These are phyloP conservation scores for Wickerhamiella parazyma DNA, from an alignment of 805 yeast species.

Conservation along the genomic window DNA sequence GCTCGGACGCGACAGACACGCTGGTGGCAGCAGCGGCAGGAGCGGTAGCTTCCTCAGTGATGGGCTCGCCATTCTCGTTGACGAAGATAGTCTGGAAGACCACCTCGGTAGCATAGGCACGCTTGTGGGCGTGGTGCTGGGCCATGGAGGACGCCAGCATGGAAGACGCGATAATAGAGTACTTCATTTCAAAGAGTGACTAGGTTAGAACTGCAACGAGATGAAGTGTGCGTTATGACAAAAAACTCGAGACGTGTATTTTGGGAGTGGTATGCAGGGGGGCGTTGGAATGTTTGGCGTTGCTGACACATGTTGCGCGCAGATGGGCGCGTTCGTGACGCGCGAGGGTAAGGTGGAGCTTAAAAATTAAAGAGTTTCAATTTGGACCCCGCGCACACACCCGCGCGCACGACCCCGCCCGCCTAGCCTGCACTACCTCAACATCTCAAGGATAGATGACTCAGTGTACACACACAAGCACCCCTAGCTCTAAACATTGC, in stretches of 20 bases:
- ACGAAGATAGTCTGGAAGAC: slow-evolving; percentile 35
- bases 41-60: slow-evolving; percentile 27
- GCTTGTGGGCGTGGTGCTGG: slow-evolving; percentile 40
- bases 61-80: slow-evolving; percentile 28
- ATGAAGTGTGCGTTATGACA: neutral
- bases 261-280: neutral
- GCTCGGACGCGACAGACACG: slow-evolving; percentile 15
- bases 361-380: neutral
- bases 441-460: no score
- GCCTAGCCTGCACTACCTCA: no score
- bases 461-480: no score
- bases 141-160: slow-evolving; percentile 25
- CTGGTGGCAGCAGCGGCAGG: slow-evolving; percentile 21
- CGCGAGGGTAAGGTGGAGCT: neutral
- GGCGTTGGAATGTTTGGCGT: slow-evolving; percentile 1
- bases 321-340: no score
- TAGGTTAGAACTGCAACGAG: slow-evolving; percentile 7
- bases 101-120: slow-evolving; percentile 33
- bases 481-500: no score
- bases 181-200: slow-evolving; percentile 9
- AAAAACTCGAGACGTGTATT: neutral
- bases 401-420: no score
- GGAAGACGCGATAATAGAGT: slow-evolving; percentile 9
- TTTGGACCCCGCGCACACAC: no score
- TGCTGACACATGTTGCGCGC: neutral